Conservation (phyloP, 352 stramenopile species). For the Globisporangium iwayamae region DNA sequence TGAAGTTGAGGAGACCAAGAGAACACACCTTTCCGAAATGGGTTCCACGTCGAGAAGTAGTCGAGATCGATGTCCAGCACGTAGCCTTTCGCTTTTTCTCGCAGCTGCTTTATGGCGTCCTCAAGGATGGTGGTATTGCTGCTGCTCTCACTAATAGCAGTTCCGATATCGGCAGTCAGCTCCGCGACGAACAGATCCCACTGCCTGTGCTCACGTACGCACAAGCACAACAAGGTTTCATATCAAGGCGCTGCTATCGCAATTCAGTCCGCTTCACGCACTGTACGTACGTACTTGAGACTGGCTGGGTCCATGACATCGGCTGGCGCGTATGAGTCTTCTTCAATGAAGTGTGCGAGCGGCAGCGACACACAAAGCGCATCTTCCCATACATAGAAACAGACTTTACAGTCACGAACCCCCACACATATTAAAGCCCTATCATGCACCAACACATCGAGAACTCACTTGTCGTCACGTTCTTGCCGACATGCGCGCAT, state of each 20-base stretch:
- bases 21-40: constrained; percentile 64
- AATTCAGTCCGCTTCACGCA: not conserved
- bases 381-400: constrained; percentile 8
- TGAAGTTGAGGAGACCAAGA: not conserved
- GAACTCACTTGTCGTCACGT: constrained; percentile 6
- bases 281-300: constrained; percentile 21
- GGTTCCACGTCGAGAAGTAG: constrained; percentile 88
- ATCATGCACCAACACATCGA: not conserved
- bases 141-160: not conserved
- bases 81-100: constrained; percentile 32
- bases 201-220: constrained; percentile 9
- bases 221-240: not conserved
- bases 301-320: constrained; percentile 31
- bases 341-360: constrained; percentile 69
- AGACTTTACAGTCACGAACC: not conserved
- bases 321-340: constrained; percentile 47
- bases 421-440: not conserved
- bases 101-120: constrained; percentile 20
- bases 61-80: constrained; percentile 88
- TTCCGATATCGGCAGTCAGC: not conserved
- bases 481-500: constrained; percentile 17
- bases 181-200: constrained; percentile 47
- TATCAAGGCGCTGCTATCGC: not conserved
- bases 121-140: constrained; percentile 3
- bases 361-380: constrained; percentile 53